Percentiles rank a stretch among this genome's conserved stretches.
Evolutionary conservation across 495 filamentous ascomycete species (phyloP).

Genomic region (Amorphotheca resinae): DNA sequence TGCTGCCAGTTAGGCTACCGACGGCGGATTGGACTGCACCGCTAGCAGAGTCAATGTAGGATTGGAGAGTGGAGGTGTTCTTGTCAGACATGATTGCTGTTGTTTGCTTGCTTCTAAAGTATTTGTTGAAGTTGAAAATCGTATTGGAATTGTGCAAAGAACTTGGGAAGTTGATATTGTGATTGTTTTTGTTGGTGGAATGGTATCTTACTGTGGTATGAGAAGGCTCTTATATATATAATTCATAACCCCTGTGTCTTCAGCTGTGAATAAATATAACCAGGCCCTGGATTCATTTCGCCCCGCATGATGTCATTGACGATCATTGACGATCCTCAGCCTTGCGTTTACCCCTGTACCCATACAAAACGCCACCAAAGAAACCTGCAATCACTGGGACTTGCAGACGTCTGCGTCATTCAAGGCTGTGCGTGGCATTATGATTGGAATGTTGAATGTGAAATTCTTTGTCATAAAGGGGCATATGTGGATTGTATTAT

Average conservation of each 20-base stretch:
- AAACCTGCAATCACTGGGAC: too few relatives aligned
- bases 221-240: not conserved
- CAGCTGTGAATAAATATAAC: too few relatives aligned
- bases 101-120: slow-evolving; percentile 2
- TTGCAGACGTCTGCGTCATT: too few relatives aligned
- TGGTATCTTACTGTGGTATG: not conserved
- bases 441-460: too few relatives aligned
- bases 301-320: too few relatives aligned
- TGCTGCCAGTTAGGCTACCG: slow-evolving; percentile 63
- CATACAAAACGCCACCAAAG: not conserved
- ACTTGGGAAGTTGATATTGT: not conserved
- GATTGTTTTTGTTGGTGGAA: not conserved
- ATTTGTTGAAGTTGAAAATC: slow-evolving; percentile 2
- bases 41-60: slow-evolving; percentile 66
- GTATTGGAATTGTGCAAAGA: not conserved
- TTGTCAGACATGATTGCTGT: slow-evolving; percentile 46
- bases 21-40: slow-evolving; percentile 60
- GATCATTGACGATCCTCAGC: too few relatives aligned
- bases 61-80: slow-evolving; percentile 67
- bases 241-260: too few relatives aligned
- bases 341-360: not conserved
- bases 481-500: too few relatives aligned
- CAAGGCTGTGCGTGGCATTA: too few relatives aligned
- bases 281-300: too few relatives aligned
- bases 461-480: too few relatives aligned